A percentile compares a stretch with the other conserved stretches of the same genome.
These are phyloP conservation scores for Incumbomyces lentus DNA, from an alignment of 2,329 filamentous ascomycete species.

Conservation along the genomic window DNA sequence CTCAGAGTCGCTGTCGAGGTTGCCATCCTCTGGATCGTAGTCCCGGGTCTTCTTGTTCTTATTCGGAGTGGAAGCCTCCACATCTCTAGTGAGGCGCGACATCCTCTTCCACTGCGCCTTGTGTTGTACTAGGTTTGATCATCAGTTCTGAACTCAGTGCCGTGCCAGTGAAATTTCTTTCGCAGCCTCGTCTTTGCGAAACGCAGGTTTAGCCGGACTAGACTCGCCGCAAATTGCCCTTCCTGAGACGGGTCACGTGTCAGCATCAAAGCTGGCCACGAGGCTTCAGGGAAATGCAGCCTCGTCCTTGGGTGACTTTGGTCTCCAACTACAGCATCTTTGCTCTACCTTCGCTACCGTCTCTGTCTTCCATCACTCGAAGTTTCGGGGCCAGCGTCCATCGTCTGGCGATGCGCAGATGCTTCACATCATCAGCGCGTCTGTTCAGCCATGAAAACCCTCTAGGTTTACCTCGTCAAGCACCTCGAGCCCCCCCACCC, in stretches of 20 bases:
- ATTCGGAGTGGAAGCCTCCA: constrained; percentile 8
- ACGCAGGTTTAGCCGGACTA: not conserved
- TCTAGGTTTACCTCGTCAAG: constrained; percentile 66
- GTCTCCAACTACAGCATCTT: too few species aligned
- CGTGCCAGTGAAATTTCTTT: constrained; percentile 7
- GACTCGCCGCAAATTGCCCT: constrained; percentile 16
- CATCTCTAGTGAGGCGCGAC: constrained; percentile 9
- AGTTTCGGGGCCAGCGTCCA: not conserved
- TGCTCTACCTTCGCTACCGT: too few species aligned
- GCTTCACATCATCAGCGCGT: constrained; percentile 19
- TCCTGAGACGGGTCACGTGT: not conserved
- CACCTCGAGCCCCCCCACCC: constrained; percentile 31
- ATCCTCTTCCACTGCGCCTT: constrained; percentile 3
- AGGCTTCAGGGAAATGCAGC: too few species aligned
- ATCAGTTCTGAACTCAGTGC: not conserved
- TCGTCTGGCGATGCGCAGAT: constrained; percentile 18
- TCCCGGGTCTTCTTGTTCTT: constrained; percentile 40
- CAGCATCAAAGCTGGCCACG: too few species aligned
- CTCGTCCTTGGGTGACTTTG: too few species aligned
- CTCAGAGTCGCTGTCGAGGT: constrained; percentile 45
- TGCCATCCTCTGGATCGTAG: constrained; percentile 67
- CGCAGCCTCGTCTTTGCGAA: not conserved
- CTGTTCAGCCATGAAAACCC: constrained; percentile 66
- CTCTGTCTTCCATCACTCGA: not conserved
- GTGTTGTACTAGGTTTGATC: too few species aligned